These are phyloP conservation scores for Gynostemma pentaphyllum DNA, from an alignment of 306 rosid species.

Conservation along the genomic window DNA sequence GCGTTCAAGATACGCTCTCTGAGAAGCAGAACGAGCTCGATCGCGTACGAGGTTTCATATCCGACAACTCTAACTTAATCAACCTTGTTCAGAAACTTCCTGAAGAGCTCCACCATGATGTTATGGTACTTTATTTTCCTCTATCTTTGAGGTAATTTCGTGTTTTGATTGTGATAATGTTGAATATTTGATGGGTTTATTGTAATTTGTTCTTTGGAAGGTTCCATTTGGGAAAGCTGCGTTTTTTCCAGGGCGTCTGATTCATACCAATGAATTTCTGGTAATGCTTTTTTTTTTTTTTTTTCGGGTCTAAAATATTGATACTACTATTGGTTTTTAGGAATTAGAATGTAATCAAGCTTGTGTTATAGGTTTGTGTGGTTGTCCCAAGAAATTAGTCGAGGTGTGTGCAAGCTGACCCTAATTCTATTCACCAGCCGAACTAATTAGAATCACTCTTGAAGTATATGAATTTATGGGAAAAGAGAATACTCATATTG, in stretches of 20 bases:
- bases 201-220: slow-evolving; percentile 18
- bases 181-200: background rate
- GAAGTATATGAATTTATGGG: background rate
- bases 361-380: too few species aligned
- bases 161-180: background rate
- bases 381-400: too few species aligned
- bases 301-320: background rate
- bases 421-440: background rate
- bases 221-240: slow-evolving; percentile 96
- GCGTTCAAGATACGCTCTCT: slow-evolving; percentile 38
- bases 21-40: slow-evolving; percentile 33
- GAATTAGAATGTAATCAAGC: too few species aligned
- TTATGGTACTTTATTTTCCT: slow-evolving; percentile 37
- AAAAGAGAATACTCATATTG: background rate
- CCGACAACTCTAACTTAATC: slow-evolving; percentile 52
- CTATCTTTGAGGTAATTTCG: background rate
- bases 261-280: slow-evolving; percentile 86
- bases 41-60: slow-evolving; percentile 37
- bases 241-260: slow-evolving; percentile 80
- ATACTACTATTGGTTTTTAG: background rate
- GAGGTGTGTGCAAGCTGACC: too few species aligned
- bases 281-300: too few species aligned
- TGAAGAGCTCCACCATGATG: slow-evolving; percentile 62
- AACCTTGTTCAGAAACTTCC: slow-evolving; percentile 74
- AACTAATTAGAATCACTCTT: background rate